phyloP scores from a whole-genome alignment of 208 protist species.

The Herpetomonas tarakana region DNA sequence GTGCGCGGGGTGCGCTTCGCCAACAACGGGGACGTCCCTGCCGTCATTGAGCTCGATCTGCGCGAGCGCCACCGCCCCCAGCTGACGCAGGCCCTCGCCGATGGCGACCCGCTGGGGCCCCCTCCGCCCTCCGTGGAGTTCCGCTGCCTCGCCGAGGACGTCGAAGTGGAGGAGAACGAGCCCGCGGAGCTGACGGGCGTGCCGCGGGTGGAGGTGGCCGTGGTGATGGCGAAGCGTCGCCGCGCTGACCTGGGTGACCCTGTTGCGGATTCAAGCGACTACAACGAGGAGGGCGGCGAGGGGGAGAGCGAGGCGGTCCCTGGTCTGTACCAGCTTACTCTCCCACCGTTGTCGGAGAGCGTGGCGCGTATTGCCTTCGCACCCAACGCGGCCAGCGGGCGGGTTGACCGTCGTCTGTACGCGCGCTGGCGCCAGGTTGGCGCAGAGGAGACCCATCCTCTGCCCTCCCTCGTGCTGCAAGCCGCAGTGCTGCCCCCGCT shows the following conservation, averaged over 20 bases:
- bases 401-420: too few species aligned
- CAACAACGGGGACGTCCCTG: conserved; percentile 83
- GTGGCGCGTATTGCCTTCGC: conserved; percentile 30
- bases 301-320: conserved; percentile 2
- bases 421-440: conserved; percentile 70
- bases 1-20: conserved; percentile 49
- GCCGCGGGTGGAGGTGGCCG: conserved; percentile 10
- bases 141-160: conserved; percentile 2
- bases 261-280: neutral
- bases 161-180: conserved; percentile 2
- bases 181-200: neutral
- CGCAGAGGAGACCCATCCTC: conserved; percentile 57
- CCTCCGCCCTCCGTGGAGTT: conserved; percentile 6
- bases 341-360: conserved; percentile 22
- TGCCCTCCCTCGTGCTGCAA: conserved; percentile 58
- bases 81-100: conserved; percentile 12
- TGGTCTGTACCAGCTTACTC: conserved; percentile 24
- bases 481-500: conserved; percentile 30
- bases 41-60: conserved; percentile 79
- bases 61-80: conserved; percentile 29
- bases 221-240: neutral
- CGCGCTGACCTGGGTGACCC: neutral
- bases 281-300: neutral
- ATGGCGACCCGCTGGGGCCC: neutral
- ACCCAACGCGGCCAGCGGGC: conserved; percentile 14